A percentile compares a stretch with the other conserved stretches of the same genome.
phyloP scores from a whole-genome alignment of 2,329 filamentous ascomycete genomes.

The Epichloe sylvatica region DNA sequence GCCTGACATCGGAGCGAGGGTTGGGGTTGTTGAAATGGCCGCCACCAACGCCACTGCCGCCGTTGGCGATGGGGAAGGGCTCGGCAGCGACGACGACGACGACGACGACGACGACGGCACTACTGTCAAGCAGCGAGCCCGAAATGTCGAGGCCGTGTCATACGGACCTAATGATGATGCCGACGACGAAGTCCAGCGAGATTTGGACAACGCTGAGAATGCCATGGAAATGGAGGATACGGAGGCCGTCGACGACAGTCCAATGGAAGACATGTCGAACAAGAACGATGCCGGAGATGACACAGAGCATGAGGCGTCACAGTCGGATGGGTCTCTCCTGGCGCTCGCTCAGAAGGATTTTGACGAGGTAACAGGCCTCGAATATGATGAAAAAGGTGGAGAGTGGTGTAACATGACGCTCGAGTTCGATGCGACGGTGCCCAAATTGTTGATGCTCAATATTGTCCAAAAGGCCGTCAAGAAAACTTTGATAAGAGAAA shows the following conservation, averaged over 20 bases:
- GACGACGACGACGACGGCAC: conserved; percentile 63
- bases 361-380: conserved; percentile 59
- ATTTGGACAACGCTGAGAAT: conserved; percentile 43
- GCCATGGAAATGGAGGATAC: conserved; percentile 33
- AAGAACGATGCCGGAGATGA: conserved; percentile 24
- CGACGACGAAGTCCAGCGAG: conserved; percentile 59
- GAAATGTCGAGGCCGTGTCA: conserved; percentile 68
- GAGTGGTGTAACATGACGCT: conserved; percentile 69
- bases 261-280: conserved; percentile 18
- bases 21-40: conserved; percentile 39
- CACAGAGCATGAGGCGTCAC: conserved; percentile 22
- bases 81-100: conserved; percentile 53
- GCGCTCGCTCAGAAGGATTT: conserved; percentile 50
- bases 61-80: conserved; percentile 21
- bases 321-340: conserved; percentile 38
- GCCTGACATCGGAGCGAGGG: conserved; percentile 53
- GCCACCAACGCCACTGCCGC: conserved; percentile 20
- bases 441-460: conserved; percentile 87
- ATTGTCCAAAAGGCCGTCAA: conserved; percentile 71
- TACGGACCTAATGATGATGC: conserved; percentile 91
- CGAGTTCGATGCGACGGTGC: conserved; percentile 63
- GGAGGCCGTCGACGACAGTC: conserved; percentile 40
- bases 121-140: conserved; percentile 57
- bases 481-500: conserved; percentile 74
- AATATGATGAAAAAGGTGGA: conserved; percentile 62